Evolutionary conservation across 1,284 basidiomycete genomes (phyloP), one percentile per base, ranked within the genome.

Genomic region (Moesziomyces antarcticus): DNA sequence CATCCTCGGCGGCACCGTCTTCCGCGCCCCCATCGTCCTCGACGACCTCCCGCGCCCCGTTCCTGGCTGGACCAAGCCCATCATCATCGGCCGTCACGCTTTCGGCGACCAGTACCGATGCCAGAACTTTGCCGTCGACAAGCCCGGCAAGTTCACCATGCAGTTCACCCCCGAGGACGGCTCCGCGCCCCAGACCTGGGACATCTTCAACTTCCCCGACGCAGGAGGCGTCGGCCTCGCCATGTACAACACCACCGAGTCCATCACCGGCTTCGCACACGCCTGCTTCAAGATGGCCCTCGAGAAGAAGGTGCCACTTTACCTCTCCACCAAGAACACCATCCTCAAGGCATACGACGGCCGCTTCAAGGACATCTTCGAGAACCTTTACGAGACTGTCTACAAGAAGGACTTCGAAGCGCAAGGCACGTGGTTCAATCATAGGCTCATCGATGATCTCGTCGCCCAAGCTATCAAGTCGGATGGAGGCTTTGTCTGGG

Each of bases 201-300:
- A 83, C 35, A 59, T 82, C 50, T 83, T 79, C 73, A 60, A 76
- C 65, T 83, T 73, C 67, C 79, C 79, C 20, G 55, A 79, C 48
- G 63, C 66, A 18, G 82, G 82, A 53, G 82, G 82, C 47, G 79
- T 80, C 20, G 82, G 77, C 47, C 94, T 84, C 50, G 81, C 70
- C 65, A 84, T 84, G 83, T 84, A 84, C 76, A 84, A 84, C 77
- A 83, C 82, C 22, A 79, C 73, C 18, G 91, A 82, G 53, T 94
- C 92, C 3, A 98, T 99, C 82, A 88, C 87, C 41, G 96, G 96
- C 27, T 99, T 99, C 82, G 96, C 96, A 3, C 95, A 98, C 86
- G 89, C 95, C 9, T 94, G 92, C 43, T 98, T 99, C 89, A 97
- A 97, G 88, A 96, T 98, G 92, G 96, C 94, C n/a, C 85, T 98